phyloP scores from a whole-genome alignment of 805 yeast genomes.

The Wickerhamiella sergipiensis region DNA sequence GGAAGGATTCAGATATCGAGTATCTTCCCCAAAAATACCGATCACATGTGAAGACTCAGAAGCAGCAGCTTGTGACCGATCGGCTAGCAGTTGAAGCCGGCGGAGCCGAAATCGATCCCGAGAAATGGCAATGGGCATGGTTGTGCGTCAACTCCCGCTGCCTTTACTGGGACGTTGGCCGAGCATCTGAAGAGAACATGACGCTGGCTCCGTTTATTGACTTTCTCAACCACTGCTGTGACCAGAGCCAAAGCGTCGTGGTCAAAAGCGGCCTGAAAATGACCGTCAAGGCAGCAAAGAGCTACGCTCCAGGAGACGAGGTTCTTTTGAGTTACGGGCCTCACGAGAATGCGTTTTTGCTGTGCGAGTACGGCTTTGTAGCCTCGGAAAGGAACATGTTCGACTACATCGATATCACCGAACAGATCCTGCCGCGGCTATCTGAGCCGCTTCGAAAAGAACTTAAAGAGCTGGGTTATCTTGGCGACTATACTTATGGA shows the following conservation, averaged over 20 bases:
- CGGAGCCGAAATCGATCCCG: too few relatives aligned
- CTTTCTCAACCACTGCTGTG: conserved; percentile 55
- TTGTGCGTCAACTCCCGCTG: conserved; percentile 85
- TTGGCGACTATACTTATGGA: conserved; percentile 60
- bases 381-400: conserved; percentile 39
- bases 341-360: conserved; percentile 68
- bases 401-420: conserved; percentile 57
- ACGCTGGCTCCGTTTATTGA: conserved; percentile 90
- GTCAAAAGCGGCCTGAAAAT: conserved; percentile 41
- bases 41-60: conserved; percentile 13
- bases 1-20: conserved; percentile 29
- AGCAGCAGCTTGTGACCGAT: background rate
- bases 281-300: conserved; percentile 32
- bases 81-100: background rate
- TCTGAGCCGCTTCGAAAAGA: conserved; percentile 26
- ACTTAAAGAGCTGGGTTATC: conserved; percentile 41
- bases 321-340: conserved; percentile 72
- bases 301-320: conserved; percentile 37
- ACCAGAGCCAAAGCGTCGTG: conserved; percentile 16
- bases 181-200: conserved; percentile 51
- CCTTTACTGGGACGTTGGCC: conserved; percentile 57
- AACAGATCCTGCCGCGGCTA: conserved; percentile 28
- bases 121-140: conserved; percentile 55
- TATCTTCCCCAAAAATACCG: conserved; percentile 15
- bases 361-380: conserved; percentile 80